Percentiles rank a stretch among this genome's conserved stretches.
These are phyloP conservation scores for Collybia sp. DNA, from an alignment of 768 basidiomycete genomes.

Conservation along the genomic window DNA sequence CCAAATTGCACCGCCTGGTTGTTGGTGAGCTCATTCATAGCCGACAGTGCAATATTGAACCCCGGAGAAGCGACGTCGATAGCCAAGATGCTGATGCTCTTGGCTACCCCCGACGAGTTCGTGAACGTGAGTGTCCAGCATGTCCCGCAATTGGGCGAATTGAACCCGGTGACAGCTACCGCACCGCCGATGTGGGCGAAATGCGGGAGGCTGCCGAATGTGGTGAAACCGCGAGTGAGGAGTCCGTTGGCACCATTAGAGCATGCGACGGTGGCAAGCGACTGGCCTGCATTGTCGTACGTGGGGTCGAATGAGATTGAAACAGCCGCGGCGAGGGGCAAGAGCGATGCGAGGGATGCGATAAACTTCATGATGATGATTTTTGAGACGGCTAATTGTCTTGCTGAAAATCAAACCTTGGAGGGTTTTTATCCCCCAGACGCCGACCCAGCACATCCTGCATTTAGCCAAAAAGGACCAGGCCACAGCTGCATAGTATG, in stretches of 20 bases:
- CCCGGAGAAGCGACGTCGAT: slow-evolving; percentile 43
- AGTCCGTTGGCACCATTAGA: slow-evolving; percentile 50
- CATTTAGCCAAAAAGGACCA: no score
- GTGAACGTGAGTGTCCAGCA: slow-evolving; percentile 58
- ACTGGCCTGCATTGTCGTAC: slow-evolving; percentile 40
- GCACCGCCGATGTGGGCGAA: slow-evolving; percentile 62
- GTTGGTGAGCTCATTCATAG: slow-evolving; percentile 53
- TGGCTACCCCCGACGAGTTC: slow-evolving; percentile 19
- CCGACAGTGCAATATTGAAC: slow-evolving; percentile 45
- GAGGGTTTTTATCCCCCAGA: no score
- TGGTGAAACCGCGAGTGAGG: slow-evolving; percentile 36
- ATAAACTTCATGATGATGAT: slow-evolving; percentile 13
- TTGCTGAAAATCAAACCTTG: no score
- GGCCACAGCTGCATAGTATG: no score
- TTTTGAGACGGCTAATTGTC: no score
- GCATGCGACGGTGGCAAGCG: slow-evolving; percentile 39
- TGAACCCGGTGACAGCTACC: slow-evolving; percentile 42
- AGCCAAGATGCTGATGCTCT: slow-evolving; percentile 42
- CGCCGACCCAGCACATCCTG: no score
- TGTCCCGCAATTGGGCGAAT: slow-evolving; percentile 49
- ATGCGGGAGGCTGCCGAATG: slow-evolving; percentile 45
- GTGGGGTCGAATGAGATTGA: slow-evolving; percentile 37
- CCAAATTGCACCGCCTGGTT: slow-evolving; percentile 43
- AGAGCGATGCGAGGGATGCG: slow-evolving; percentile 11
- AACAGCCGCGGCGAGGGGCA: slow-evolving; percentile 19